Evolutionary conservation across 371 early-diverging fungal genomes (phyloP), one percentile per base, ranked within the genome.

Genomic region (Dichotomocladium elegans): DNA sequence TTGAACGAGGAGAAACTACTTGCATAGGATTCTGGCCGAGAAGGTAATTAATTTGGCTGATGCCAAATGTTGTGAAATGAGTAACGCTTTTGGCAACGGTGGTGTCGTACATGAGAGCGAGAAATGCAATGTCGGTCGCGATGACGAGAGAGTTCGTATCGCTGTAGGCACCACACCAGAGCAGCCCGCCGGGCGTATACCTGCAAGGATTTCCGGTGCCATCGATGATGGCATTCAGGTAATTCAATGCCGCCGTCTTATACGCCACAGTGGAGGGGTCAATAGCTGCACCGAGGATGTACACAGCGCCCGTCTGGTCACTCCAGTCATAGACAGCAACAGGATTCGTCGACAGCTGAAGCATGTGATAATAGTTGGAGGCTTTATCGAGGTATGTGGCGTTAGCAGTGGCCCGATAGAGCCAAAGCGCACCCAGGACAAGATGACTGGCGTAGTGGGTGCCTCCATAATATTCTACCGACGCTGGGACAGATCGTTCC

Each of bases 351-450:
- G 12, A 25, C 3, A 48, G 49, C 3, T 29, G 31, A 37, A 60
- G 62, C 17, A 30, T 24, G 41, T 70, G 56, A 44, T 52, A 59
- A 34, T 54, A 61, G 10, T 15, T 43, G 44, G 61, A 56, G 8
- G 61, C 61, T 31, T 61, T 57, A 14, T 51, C 45, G 17, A 58
- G 51, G 46, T 81, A 83, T 3, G 47, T 53, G 1, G 47, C 3
- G 45, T 78, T 58, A 24, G 63, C 64, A 2, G 81, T 79, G 11
- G 77, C 66, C 27, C 67, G 63, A 58, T 74, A 73, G 59, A 82
- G 62, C 85, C 85, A 84, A 8, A 79, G 63, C 3, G 78, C 73
- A n/a, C 74, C 80, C 63, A 69, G 81, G 1, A 70, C 63, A 2
- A 82, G 58, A 30, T 84, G 81, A 45, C 74, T 78, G n/a, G 64